phyloP scores from a whole-genome alignment of 768 basidiomycete genomes.

The Lactarius deliciosus region DNA sequence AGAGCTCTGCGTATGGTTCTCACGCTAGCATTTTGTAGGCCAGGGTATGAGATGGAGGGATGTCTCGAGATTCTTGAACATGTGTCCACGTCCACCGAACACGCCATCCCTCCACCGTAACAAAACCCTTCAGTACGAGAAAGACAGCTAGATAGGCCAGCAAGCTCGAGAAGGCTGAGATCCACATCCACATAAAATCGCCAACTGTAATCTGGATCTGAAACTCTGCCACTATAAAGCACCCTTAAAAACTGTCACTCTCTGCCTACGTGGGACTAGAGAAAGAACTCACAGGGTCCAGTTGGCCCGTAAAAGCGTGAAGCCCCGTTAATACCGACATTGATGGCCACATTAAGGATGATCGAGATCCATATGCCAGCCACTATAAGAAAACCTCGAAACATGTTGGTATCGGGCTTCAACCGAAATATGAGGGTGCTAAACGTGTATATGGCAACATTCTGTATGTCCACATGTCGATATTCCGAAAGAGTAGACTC shows the following conservation, averaged over 20 bases:
- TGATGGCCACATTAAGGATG: conserved; percentile 42
- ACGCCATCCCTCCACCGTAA: conserved; percentile 37
- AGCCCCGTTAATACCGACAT: conserved; percentile 39
- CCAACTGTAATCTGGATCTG: conserved; percentile 43
- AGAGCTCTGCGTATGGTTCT: conserved; percentile 27
- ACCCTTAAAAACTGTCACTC: conserved; percentile 41
- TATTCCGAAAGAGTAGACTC: background rate
- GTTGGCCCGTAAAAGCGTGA: conserved; percentile 44
- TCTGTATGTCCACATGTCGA: conserved; percentile 26
- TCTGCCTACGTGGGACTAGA: background rate
- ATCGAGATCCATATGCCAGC: conserved; percentile 42
- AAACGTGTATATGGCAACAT: conserved; percentile 45
- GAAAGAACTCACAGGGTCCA: conserved; percentile 39
- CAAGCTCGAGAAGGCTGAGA: conserved; percentile 43
- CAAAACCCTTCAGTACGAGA: conserved; percentile 41
- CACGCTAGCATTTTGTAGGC: conserved; percentile 52
- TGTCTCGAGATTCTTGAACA: conserved; percentile 19
- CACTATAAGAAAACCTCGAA: conserved; percentile 38
- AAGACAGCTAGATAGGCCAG: conserved; percentile 48
- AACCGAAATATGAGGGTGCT: conserved; percentile 39
- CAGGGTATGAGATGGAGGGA: conserved; percentile 33
- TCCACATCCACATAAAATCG: conserved; percentile 57
- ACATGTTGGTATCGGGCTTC: conserved; percentile 34
- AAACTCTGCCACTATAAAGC: conserved; percentile 46
- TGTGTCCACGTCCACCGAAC: conserved; percentile 30